Base-by-base conservation (phyloP, 1,139 yeast species). In the Scheffersomyces cryptocercus region DNA sequence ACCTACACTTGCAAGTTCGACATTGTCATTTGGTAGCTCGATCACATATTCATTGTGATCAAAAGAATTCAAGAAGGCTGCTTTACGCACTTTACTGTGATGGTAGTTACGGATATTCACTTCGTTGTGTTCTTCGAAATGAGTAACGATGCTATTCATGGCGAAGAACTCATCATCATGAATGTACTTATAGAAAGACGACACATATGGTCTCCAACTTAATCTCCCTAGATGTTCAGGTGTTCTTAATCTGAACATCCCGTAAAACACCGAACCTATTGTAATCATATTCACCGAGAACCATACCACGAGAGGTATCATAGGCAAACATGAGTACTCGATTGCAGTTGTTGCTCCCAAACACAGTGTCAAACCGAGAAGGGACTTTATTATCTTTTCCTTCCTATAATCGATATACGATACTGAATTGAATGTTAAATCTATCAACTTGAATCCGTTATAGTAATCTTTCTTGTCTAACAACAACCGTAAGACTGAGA, bases 81-180 rank as follows among this genome's bases (percentile, higher is more conserved):
- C 50, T 3, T 49, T 49, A 13, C 73, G 51, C 1, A 69, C 68
- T 38, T 62, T 55, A 36, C 72, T 65, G 32, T 56, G 60, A 49
- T 73, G 79, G 49, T 59, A 73, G 45, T 73, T 73, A 32, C 62
- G 58, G 5, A 70, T 56, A 43, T 72, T 72, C 34, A 69, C 56
- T 45, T 73, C 78, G 46, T 64, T 62, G 48, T 63, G 64, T 52
- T 73, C 77, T 46, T 73, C 77, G 42, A 66, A 71, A 47, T 67
- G 70, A 3, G 65, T 62, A 36, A 72, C 55, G 13, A 70, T 61
- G 41, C 65, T 58, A 47, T 69, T 70, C 9, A 68, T 53, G 4
- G 60, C 44, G 2, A 58, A 40, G 5, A 70, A 48, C 46, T 70
- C 75, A 7, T 62, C 59, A n/a, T 56, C 53, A 44, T 66, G 66